Conservation (phyloP, 2,329 filamentous ascomycete species). For the Colletotrichum kahawae region DNA sequence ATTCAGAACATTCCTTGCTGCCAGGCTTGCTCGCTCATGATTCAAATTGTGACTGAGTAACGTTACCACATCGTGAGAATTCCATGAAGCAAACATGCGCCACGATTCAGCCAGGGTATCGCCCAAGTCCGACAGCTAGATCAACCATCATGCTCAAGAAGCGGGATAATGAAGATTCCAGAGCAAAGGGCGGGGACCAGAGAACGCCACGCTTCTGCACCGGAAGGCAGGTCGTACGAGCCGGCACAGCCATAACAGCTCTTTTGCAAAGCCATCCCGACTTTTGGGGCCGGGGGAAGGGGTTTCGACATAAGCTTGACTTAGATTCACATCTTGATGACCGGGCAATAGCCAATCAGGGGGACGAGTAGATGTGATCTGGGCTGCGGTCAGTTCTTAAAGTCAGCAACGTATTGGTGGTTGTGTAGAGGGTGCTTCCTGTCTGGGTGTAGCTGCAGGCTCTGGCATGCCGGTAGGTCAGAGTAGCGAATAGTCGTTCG, state of each 20-base stretch:
- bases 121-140: slow-evolving; percentile 8
- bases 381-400: background rate
- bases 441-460: background rate
- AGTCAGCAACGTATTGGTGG: background rate
- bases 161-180: background rate
- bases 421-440: background rate
- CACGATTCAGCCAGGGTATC: background rate
- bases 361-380: background rate
- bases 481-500: background rate
- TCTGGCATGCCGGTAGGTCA: background rate
- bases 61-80: background rate
- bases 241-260: background rate
- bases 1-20: background rate
- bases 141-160: background rate
- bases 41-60: background rate
- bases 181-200: background rate
- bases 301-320: slow-evolving; percentile 4
- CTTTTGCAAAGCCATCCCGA: background rate
- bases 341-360: background rate
- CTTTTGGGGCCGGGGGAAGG: background rate
- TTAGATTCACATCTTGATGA: background rate
- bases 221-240: background rate
- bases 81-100: background rate
- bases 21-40: background rate
- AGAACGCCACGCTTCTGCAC: background rate